phyloP scores from a whole-genome alignment of 1,284 basidiomycete species.

The Malassezia cuniculi region DNA sequence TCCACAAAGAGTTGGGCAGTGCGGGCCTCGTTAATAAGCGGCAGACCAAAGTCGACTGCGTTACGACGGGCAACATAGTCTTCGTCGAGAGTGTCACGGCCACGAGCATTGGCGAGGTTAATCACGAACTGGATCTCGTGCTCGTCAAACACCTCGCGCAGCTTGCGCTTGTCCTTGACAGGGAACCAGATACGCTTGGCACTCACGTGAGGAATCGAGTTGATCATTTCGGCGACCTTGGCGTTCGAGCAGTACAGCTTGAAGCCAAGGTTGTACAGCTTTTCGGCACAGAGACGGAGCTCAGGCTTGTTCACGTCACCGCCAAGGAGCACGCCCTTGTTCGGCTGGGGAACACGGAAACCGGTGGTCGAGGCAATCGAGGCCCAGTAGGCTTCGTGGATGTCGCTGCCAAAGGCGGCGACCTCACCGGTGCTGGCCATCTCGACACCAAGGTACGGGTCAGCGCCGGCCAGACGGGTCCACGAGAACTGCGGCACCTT shows the following conservation, averaged over 20 bases:
- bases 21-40: conserved; percentile 78
- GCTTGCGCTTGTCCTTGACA: conserved; percentile 86
- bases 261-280: conserved; percentile 57
- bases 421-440: conserved; percentile 99
- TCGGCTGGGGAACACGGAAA: conserved; percentile 70
- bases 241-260: conserved; percentile 77
- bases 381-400: conserved; percentile 95
- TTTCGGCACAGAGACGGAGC: conserved; percentile 64
- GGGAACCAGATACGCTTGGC: conserved; percentile 92
- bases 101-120: conserved; percentile 76
- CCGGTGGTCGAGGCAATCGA: conserved; percentile 75
- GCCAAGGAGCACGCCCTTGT: conserved; percentile 69
- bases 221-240: conserved; percentile 69
- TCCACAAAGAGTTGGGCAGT: conserved; percentile 84
- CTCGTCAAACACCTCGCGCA: conserved; percentile 70
- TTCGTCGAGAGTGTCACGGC: conserved; percentile 67
- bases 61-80: conserved; percentile 74
- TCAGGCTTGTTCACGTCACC: conserved; percentile 72
- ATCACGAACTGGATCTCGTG: conserved; percentile 90
- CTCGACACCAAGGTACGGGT: conserved; percentile 59
- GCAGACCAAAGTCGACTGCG: conserved; percentile 47
- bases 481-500: conserved; percentile 98
- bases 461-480: conserved; percentile 82
- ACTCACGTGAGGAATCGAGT: conserved; percentile 47
- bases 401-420: conserved; percentile 85